A percentile compares a stretch with the other conserved stretches of the same genome.
Evolutionary conservation across 2,329 filamentous ascomycete genomes (phyloP).

Genomic region (Paradendryphiella salina): DNA sequence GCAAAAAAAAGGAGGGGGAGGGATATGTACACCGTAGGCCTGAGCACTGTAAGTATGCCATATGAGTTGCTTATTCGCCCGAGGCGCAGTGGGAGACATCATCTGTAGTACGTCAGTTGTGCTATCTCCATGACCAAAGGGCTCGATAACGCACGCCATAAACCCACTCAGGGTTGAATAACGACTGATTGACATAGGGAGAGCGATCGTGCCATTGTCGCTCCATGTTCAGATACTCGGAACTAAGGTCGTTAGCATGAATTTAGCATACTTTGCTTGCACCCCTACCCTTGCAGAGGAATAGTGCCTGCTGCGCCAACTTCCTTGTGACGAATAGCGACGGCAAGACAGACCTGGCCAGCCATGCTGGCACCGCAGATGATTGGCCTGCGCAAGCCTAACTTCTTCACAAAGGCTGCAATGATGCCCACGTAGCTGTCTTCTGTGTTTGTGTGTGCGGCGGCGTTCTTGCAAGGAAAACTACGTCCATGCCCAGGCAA

Average conservation of each 20-base stretch:
- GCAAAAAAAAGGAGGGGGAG: too few relatives aligned
- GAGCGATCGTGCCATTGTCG: constrained; percentile 53
- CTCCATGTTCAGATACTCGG: constrained; percentile 50
- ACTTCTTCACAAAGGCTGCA: constrained; percentile 50
- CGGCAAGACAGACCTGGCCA: constrained; percentile 54
- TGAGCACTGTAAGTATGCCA: constrained; percentile 57
- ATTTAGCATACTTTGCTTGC: too few relatives aligned
- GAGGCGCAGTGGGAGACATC: constrained; percentile 53
- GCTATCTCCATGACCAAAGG: too few relatives aligned
- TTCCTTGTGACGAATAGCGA: constrained; percentile 53
- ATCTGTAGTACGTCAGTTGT: constrained; percentile 36
- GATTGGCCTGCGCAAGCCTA: constrained; percentile 53
- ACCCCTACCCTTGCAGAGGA: constrained; percentile 50
- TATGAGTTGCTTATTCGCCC: constrained; percentile 53
- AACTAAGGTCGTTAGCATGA: constrained; percentile 29
- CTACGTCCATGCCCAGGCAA: constrained; percentile 55
- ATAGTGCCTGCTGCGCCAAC: constrained; percentile 54
- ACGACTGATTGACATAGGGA: constrained; percentile 53
- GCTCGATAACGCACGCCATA: constrained; percentile 45
- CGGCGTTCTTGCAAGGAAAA: constrained; percentile 52
- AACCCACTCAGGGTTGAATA: constrained; percentile 56
- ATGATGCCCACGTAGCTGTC: constrained; percentile 54
- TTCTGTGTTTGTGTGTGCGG: constrained; percentile 55
- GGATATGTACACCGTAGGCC: constrained; percentile 49
- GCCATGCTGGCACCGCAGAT: constrained; percentile 58